Evolutionary conservation across 257 asterid species (phyloP).

Genomic region (Nicotiana tomentosiformis): DNA sequence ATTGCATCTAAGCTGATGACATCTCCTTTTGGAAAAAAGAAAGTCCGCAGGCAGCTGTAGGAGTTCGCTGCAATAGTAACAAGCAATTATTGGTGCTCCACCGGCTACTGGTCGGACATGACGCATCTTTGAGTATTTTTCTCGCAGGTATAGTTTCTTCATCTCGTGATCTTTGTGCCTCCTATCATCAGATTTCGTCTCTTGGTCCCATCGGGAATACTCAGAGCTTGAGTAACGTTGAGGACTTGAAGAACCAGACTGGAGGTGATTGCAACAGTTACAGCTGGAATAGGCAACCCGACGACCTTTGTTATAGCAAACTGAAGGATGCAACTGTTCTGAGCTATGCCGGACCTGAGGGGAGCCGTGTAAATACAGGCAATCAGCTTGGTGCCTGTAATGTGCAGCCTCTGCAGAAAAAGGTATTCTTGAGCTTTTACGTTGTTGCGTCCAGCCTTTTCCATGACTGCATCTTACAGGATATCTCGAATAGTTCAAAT

Average conservation of each 20-base stretch:
- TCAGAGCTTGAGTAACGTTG: slow-evolving; percentile 44
- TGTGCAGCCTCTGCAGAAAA: slow-evolving; percentile 58
- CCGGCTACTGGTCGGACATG: slow-evolving; percentile 68
- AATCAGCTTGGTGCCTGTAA: slow-evolving; percentile 36
- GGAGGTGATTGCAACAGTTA: slow-evolving; percentile 18
- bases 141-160: slow-evolving; percentile 31
- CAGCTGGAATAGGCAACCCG: slow-evolving; percentile 12
- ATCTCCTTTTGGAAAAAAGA: slow-evolving; percentile 45
- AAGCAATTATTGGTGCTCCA: slow-evolving; percentile 69
- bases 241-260: slow-evolving; percentile 42
- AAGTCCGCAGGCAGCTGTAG: slow-evolving; percentile 80
- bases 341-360: slow-evolving; percentile 46
- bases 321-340: slow-evolving; percentile 42
- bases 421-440: slow-evolving; percentile 39
- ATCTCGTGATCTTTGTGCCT: slow-evolving; percentile 31
- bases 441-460: slow-evolving; percentile 22
- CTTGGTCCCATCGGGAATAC: slow-evolving; percentile 35
- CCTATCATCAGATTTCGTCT: slow-evolving; percentile 30
- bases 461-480: slow-evolving; percentile 18
- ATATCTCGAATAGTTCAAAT: slow-evolving; percentile 23
- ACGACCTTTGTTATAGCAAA: slow-evolving; percentile 18
- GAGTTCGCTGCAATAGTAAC: slow-evolving; percentile 61
- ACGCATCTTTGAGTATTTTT: slow-evolving; percentile 35
- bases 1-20: slow-evolving; percentile 64
- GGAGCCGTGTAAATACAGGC: slow-evolving; percentile 44